Conservation (phyloP, 768 basidiomycete genomes). For the Polyporus arcularius region DNA sequence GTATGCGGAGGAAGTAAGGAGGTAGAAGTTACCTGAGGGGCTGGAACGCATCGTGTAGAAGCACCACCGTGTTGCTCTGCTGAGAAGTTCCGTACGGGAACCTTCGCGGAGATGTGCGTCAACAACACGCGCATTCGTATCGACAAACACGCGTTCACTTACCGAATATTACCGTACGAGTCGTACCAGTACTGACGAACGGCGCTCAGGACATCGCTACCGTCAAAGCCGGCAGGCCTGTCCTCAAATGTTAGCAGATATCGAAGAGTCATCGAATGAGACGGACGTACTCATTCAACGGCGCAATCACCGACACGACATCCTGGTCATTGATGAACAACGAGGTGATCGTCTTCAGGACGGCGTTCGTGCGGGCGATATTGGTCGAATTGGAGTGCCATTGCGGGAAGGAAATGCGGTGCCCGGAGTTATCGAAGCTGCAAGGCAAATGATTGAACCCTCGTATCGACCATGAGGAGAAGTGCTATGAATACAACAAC, state of each 20-base stretch:
- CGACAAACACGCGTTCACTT: background rate
- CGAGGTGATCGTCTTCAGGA: constrained; percentile 63
- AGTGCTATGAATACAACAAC: background rate
- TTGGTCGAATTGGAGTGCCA: constrained; percentile 74
- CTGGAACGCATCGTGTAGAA: constrained; percentile 83
- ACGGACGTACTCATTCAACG: constrained; percentile 70
- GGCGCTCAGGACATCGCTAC: constrained; percentile 49
- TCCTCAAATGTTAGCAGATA: background rate
- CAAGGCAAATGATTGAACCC: background rate
- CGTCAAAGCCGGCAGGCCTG: constrained; percentile 75
- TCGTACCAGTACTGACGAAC: constrained; percentile 68
- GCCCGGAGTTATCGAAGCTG: constrained; percentile 85
- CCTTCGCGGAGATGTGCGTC: constrained; percentile 19
- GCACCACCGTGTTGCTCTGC: constrained; percentile 57
- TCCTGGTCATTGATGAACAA: constrained; percentile 55
- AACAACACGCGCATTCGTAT: background rate
- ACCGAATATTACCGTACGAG: constrained; percentile 77
- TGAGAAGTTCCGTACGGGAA: constrained; percentile 46
- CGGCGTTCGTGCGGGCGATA: constrained; percentile 62
- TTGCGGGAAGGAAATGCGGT: constrained; percentile 54
- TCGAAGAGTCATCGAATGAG: background rate
- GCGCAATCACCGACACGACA: constrained; percentile 68
- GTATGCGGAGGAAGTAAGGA: background rate
- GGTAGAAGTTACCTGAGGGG: constrained; percentile 39
- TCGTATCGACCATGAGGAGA: background rate